A percentile compares a stretch with the other conserved stretches of the same genome.
Conservation (phyloP, 2,329 filamentous ascomycete species). For the Didymosphaeria variabile region DNA sequence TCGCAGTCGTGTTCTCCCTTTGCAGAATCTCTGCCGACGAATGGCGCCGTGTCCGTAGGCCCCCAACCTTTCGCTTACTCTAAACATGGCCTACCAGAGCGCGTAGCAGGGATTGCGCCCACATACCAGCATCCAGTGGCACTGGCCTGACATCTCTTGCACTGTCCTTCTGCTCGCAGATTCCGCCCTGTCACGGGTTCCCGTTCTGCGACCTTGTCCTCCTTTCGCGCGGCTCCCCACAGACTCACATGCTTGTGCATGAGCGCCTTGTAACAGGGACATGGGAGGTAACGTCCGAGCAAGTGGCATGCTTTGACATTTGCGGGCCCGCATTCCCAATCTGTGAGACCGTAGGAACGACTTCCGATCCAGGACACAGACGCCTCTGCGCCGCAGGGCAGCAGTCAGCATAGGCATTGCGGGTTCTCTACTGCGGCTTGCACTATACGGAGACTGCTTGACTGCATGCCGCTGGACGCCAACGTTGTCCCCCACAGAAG, state of each 20-base stretch:
- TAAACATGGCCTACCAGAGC: slow-evolving; percentile 21
- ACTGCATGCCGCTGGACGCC: slow-evolving; percentile 1
- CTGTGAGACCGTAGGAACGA: slow-evolving; percentile 11
- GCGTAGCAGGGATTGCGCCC: slow-evolving; percentile 19
- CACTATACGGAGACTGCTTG: slow-evolving; percentile 16
- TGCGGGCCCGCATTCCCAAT: slow-evolving; percentile 6
- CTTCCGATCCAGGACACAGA: slow-evolving; percentile 13
- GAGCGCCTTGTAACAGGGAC: background rate
- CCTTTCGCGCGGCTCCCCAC: slow-evolving; percentile 18
- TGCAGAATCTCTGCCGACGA: slow-evolving; percentile 9
- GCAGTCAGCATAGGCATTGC: slow-evolving; percentile 6
- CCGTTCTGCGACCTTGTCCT: slow-evolving; percentile 7
- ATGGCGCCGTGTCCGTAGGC: slow-evolving; percentile 12
- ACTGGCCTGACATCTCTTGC: slow-evolving; percentile 18
- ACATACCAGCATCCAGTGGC: slow-evolving; percentile 22
- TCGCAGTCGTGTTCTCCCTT: slow-evolving; percentile 15
- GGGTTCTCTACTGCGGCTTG: slow-evolving; percentile 1
- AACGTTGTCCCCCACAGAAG: background rate
- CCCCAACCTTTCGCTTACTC: background rate
- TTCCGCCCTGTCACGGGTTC: slow-evolving; percentile 19
- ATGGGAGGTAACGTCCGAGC: background rate
- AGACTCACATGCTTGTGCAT: slow-evolving; percentile 2
- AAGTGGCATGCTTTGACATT: background rate
- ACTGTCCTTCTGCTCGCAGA: slow-evolving; percentile 10
- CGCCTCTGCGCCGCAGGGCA: slow-evolving; percentile 9